Base-by-base conservation (phyloP, 345 rosid species). In the Anastatica hierochuntica region DNA sequence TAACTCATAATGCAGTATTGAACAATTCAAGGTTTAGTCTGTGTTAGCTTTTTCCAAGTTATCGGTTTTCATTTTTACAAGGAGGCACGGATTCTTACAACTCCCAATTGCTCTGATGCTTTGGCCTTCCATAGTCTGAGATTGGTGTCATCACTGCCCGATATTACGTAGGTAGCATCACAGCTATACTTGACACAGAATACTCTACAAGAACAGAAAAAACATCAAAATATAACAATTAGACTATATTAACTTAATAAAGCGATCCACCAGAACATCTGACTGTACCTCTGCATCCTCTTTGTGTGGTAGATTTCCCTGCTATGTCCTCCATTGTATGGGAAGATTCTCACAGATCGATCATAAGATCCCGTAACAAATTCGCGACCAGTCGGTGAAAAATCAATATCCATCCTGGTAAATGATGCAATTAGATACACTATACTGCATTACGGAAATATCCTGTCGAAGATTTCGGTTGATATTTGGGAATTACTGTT, bases 291-390 rank as follows among this genome's bases (percentile, higher is more conserved):
- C 75, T 88, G 97, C 99, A 85, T 94, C 73, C 99, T 88, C 78
- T 94, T 94, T 18, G 97, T 79, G 46, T 88, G 95, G 74, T 94
- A 94, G 62, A 88, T 75, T 79, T 85, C 97, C 53, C 88, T 54
- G 71, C 95, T 88, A 68, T 79, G 92, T 44, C 95, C 97, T 53
- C 97, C 95, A 60, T 85, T 80, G 70, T 83, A 88, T 35, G 63
- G 83, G 81, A 94, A 94, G 45, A 88, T 88, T 69, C 97, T 77
- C 60, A 85, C 97, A 1, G 97, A 85, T 66, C 97, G 84, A 70
- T 94, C 95, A 72, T 94, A 88, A 48, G 99, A 94, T 54, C 97
- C 99, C 5, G 97, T 94, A 9, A 83, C 95, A 54, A 94, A 94
- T 71, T 94, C 99, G 44, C 99, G 83, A 42, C 99, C 99, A 18